Conservation (phyloP, 164 flowering plant species). For the Piper longum region DNA sequence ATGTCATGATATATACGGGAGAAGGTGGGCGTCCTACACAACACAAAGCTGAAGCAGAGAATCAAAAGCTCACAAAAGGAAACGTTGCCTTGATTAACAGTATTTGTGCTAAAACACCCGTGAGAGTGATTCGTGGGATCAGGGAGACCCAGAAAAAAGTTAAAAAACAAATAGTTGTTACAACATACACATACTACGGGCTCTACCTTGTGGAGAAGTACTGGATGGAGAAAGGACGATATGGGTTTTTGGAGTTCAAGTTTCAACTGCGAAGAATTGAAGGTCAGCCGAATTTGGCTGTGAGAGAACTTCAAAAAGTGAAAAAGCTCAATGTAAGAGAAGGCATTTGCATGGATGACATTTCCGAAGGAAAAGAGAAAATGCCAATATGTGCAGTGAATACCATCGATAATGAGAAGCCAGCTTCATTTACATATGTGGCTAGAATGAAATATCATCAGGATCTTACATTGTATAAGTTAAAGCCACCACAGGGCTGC, state of each 20-base stretch:
- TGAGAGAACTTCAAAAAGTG: constrained; percentile 40
- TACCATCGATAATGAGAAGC: constrained; percentile 46
- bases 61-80: constrained; percentile 73
- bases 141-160: constrained; percentile 25
- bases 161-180: constrained; percentile 16
- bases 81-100: constrained; percentile 67
- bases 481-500: constrained; percentile 49
- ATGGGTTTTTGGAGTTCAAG: constrained; percentile 46
- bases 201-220: constrained; percentile 45
- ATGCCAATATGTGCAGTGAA: constrained; percentile 59
- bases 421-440: constrained; percentile 43
- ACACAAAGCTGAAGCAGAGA: constrained; percentile 66
- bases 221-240: constrained; percentile 40
- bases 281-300: constrained; percentile 63
- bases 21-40: constrained; percentile 2
- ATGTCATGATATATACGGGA: constrained; percentile 30
- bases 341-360: constrained; percentile 45
- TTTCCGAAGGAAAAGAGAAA: constrained; percentile 52
- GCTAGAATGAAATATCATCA: constrained; percentile 38
- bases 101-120: constrained; percentile 29
- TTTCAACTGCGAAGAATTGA: constrained; percentile 55
- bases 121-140: constrained; percentile 72
- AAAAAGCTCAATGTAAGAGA: constrained; percentile 29
- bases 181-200: constrained; percentile 62
- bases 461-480: constrained; percentile 28